These are phyloP conservation scores for Penicillium sp. DNA, from an alignment of 2,329 filamentous ascomycete species.

Conservation along the genomic window DNA sequence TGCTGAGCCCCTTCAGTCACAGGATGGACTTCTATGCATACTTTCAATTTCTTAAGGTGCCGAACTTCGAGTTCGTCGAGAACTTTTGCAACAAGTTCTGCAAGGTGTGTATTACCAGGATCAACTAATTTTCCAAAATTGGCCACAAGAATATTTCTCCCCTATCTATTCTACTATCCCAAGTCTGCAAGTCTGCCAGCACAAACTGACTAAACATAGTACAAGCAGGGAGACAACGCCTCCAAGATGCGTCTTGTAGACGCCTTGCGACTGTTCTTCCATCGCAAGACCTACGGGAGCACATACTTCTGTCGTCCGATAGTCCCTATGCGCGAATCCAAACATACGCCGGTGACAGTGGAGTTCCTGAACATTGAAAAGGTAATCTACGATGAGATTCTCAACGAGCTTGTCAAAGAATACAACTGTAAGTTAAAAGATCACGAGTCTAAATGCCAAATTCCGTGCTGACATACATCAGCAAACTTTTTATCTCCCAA, in stretches of 20 bases:
- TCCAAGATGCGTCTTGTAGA: conserved; percentile 25
- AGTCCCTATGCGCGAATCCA: conserved; percentile 50
- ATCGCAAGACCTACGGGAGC: conserved; percentile 53
- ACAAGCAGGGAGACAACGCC: conserved; percentile 11
- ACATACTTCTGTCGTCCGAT: conserved; percentile 52
- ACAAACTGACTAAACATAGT: not conserved
- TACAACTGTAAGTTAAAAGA: conserved; percentile 20
- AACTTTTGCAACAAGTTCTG: conserved; percentile 27
- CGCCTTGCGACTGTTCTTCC: conserved; percentile 45
- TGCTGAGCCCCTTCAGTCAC: conserved; percentile 14
- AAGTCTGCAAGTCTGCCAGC: not conserved
- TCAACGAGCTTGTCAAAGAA: conserved; percentile 36
- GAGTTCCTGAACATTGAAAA: conserved; percentile 52
- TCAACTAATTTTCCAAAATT: not conserved
- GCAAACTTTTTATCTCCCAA: conserved; percentile 18
- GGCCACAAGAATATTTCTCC: not conserved
- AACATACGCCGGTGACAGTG: conserved; percentile 41
- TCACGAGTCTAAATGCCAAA: not conserved
- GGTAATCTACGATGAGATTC: conserved; percentile 52
- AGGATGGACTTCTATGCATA: conserved; percentile 39
- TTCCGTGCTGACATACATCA: conserved; percentile 31
- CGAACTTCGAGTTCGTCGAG: conserved; percentile 21
- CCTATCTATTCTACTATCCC: not conserved
- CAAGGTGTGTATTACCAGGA: conserved; percentile 13
- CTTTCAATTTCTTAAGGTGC: conserved; percentile 37